Conservation (phyloP, 768 basidiomycete species). For the Guyanaporus albipodus region DNA sequence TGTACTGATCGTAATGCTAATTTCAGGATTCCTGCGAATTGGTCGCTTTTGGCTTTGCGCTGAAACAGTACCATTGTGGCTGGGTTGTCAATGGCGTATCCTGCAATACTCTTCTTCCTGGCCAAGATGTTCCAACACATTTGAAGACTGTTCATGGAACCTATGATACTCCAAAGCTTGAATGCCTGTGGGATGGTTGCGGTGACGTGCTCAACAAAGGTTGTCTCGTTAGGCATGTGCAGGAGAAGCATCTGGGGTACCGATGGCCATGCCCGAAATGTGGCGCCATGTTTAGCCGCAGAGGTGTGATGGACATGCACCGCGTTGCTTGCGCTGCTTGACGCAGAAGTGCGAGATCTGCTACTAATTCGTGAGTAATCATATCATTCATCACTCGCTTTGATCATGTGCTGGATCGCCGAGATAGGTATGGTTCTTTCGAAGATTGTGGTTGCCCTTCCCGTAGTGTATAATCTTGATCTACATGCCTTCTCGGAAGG, state of each 20-base stretch:
- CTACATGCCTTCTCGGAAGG: not conserved
- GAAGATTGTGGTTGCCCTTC: not conserved
- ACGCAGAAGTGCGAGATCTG: not conserved
- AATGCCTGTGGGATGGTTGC: slow-evolving; percentile 19
- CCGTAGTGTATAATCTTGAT: not conserved
- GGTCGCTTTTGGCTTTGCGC: not conserved
- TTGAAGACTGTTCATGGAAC: slow-evolving; percentile 12
- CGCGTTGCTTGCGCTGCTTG: slow-evolving; percentile 7
- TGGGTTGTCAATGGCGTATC: slow-evolving; percentile 11
- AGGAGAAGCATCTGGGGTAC: slow-evolving; percentile 22
- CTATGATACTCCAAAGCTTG: not conserved
- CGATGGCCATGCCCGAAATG: slow-evolving; percentile 25
- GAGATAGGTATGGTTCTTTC: not conserved
- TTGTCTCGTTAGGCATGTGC: slow-evolving; percentile 20
- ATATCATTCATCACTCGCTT: not conserved
- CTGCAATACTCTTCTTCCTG: slow-evolving; percentile 10
- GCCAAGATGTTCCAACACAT: slow-evolving; percentile 16
- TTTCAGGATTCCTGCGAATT: slow-evolving; percentile 12
- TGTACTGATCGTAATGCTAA: not conserved
- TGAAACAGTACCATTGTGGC: slow-evolving; percentile 3
- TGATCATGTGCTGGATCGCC: not conserved
- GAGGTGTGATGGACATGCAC: slow-evolving; percentile 17
- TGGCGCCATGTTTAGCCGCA: slow-evolving; percentile 15
- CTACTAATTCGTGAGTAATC: slow-evolving; percentile 3
- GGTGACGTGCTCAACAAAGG: slow-evolving; percentile 12